Conservation (phyloP, 768 basidiomycete genomes). For the Pisolithus tinctorius region DNA sequence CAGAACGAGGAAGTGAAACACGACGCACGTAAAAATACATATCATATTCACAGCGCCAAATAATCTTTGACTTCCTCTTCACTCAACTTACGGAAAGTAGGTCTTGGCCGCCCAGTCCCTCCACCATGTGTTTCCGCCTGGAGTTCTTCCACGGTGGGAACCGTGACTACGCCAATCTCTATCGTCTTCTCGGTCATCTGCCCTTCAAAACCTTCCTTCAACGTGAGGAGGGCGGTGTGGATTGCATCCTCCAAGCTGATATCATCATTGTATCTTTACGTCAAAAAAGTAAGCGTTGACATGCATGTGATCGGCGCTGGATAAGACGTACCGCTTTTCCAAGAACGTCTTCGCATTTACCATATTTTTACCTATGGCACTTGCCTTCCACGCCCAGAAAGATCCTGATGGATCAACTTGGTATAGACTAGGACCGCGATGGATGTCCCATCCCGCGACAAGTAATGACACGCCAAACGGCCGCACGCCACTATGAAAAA, state of each 20-base stretch:
- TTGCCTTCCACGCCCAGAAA: constrained; percentile 99
- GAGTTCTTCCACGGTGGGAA: constrained; percentile 59
- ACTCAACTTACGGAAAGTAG: constrained; percentile 90
- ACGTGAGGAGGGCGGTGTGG: constrained; percentile 93
- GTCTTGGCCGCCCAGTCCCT: constrained; percentile 63
- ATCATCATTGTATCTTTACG: constrained; percentile 91
- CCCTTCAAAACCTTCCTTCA: constrained; percentile 99
- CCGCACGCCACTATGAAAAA: constrained; percentile 78
- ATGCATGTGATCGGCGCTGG: constrained; percentile 15
- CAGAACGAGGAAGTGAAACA: constrained; percentile 11
- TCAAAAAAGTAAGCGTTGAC: constrained; percentile 10
- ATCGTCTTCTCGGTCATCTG: constrained; percentile 99
- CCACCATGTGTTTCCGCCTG: constrained; percentile 62
- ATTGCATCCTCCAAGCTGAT: constrained; percentile 98
- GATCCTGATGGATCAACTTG: constrained; percentile 99
- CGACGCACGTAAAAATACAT: constrained; percentile 25
- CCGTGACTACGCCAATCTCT: constrained; percentile 94
- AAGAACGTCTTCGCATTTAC: constrained; percentile 99
- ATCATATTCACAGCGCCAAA: constrained; percentile 61
- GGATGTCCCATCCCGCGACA: constrained; percentile 93
- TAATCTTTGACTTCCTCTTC: constrained; percentile 98
- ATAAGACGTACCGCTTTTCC: constrained; percentile 79
- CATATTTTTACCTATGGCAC: constrained; percentile 99
- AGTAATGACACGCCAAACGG: constrained; percentile 98
- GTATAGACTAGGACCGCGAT: constrained; percentile 94